phyloP scores from a whole-genome alignment of 805 yeast species.

The Saitoella complicata region DNA sequence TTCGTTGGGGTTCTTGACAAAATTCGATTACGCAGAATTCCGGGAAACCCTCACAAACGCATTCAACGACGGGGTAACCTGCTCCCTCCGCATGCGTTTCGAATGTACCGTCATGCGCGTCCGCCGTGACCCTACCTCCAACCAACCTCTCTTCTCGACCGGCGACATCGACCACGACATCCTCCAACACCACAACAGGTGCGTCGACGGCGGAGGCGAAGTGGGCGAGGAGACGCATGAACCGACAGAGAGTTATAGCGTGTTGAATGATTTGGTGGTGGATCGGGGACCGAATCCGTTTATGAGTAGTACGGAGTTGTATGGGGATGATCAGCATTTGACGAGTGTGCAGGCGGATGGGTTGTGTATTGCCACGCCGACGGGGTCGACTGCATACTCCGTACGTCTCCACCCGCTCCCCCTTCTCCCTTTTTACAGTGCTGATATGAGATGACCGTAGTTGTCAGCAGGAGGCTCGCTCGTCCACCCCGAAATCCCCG shows the following conservation, averaged over 20 bases:
- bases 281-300: constrained; percentile 92
- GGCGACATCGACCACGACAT: too few relatives aligned
- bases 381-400: not conserved
- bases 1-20: constrained; percentile 68
- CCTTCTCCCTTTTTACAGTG: too few relatives aligned
- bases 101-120: constrained; percentile 54
- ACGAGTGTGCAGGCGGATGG: constrained; percentile 61
- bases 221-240: constrained; percentile 29
- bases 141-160: too few relatives aligned
- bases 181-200: not conserved
- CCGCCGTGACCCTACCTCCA: constrained; percentile 16
- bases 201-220: constrained; percentile 23
- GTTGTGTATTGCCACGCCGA: not conserved
- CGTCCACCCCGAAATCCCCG: constrained; percentile 87
- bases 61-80: constrained; percentile 53
- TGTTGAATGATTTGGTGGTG: constrained; percentile 74
- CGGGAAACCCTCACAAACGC: constrained; percentile 40
- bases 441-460: constrained; percentile 23
- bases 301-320: constrained; percentile 75
- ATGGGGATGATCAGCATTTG: constrained; percentile 69
- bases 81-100: constrained; percentile 73
- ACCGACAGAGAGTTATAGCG: constrained; percentile 35
- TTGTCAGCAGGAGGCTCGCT: constrained; percentile 89
- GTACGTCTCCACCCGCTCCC: too few relatives aligned
- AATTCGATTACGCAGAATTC: constrained; percentile 64